Evolutionary conservation across 257 asterid genomes (phyloP).

Genomic region (Agastache rugosa): DNA sequence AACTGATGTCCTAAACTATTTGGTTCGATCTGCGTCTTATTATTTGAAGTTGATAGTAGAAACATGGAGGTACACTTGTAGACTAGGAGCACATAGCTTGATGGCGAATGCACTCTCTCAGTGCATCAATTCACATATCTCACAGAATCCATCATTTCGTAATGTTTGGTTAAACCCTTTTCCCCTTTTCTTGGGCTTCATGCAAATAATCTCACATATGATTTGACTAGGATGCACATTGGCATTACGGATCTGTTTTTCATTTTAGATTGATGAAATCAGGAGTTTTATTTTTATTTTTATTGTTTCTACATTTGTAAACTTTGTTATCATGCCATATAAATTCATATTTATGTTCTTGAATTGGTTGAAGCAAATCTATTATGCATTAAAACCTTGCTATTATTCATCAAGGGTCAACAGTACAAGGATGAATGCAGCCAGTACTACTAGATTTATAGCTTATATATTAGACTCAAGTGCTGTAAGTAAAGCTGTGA

Average conservation of each 20-base stretch:
- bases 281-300: conserved; percentile 23
- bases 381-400: neutral
- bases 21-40: neutral
- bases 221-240: conserved; percentile 35
- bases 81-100: conserved; percentile 38
- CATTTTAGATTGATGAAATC: conserved; percentile 32
- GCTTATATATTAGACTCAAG: neutral
- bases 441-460: neutral
- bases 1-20: conserved; percentile 48
- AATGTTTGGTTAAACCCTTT: conserved; percentile 12
- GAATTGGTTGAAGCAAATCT: neutral
- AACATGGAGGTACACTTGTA: conserved; percentile 29
- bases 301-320: conserved; percentile 9
- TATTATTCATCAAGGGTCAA: neutral
- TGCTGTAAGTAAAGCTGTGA: neutral
- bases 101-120: conserved; percentile 46
- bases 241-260: conserved; percentile 28
- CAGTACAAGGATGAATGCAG: conserved; percentile 23
- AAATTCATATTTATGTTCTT: conserved; percentile 1
- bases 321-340: conserved; percentile 10
- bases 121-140: conserved; percentile 43
- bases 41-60: conserved; percentile 17
- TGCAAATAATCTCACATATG: conserved; percentile 8
- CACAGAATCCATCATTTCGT: conserved; percentile 23
- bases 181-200: conserved; percentile 21